Conservation (phyloP, 164 flowering plant genomes). For the Liquidambar formosana region DNA sequence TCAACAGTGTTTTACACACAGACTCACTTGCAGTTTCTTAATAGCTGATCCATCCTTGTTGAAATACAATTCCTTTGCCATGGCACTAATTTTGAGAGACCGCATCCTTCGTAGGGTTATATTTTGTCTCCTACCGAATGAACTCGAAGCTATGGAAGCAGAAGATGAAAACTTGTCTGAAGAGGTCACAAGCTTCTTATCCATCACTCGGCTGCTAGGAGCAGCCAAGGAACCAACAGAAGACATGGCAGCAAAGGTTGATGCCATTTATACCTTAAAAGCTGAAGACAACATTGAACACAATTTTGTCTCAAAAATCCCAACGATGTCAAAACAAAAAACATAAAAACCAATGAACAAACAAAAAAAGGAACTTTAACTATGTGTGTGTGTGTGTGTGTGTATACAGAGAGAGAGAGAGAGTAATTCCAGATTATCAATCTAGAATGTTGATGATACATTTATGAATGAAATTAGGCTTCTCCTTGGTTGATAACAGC, state of each 20-base stretch:
- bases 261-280: constrained; percentile 52
- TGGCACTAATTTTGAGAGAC: constrained; percentile 51
- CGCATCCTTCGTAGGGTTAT: constrained; percentile 34
- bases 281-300: neutral
- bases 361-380: neutral
- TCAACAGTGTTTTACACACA: neutral
- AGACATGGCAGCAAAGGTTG: constrained; percentile 60
- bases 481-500: neutral
- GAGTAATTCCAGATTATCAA: neutral
- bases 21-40: constrained; percentile 80
- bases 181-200: constrained; percentile 42
- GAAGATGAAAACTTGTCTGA: constrained; percentile 56
- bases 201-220: constrained; percentile 33
- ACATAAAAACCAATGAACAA: no score
- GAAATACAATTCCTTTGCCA: constrained; percentile 92
- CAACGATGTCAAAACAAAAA: neutral
- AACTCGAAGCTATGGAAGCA: constrained; percentile 54
- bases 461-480: neutral
- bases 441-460: neutral
- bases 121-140: constrained; percentile 45
- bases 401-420: no score
- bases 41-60: constrained; percentile 93
- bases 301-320: neutral
- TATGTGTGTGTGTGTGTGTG: no score
- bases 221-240: constrained; percentile 64